These are phyloP conservation scores for Nicotiana attenuata DNA, from an alignment of 257 asterid species.

Conservation along the genomic window DNA sequence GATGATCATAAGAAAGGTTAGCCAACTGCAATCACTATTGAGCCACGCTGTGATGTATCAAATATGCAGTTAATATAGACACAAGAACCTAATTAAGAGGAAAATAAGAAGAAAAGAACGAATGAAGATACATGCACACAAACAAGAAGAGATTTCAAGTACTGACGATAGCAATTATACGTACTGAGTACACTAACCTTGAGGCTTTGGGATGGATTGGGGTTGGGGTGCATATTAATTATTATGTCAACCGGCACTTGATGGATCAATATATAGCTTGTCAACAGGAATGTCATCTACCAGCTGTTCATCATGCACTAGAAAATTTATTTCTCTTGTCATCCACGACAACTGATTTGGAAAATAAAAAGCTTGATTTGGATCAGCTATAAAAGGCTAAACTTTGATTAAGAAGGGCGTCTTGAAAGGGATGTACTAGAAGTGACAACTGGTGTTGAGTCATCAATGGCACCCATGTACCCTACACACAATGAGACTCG, in stretches of 20 bases:
- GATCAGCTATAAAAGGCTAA: background rate
- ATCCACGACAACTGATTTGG: background rate
- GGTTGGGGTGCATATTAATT: slow-evolving; percentile 96
- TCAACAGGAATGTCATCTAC: slow-evolving; percentile 76
- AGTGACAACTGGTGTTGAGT: slow-evolving; percentile 73
- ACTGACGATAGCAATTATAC: background rate
- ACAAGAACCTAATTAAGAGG: too few relatives aligned
- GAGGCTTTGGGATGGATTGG: slow-evolving; percentile 83
- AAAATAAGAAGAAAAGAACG: background rate
- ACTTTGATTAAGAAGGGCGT: background rate
- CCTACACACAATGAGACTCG: too few relatives aligned
- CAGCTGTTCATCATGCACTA: slow-evolving; percentile 79
- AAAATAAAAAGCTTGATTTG: background rate
- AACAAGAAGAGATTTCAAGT: background rate
- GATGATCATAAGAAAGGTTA: background rate
- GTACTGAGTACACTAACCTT: slow-evolving; percentile 42
- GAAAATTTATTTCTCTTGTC: background rate
- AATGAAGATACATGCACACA: background rate
- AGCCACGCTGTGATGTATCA: background rate
- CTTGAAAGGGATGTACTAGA: slow-evolving; percentile 36
- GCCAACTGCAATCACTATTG: background rate
- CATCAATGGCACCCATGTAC: slow-evolving; percentile 93
- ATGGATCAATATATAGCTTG: slow-evolving; percentile 68
- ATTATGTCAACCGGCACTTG: slow-evolving; percentile 92
- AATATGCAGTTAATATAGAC: too few relatives aligned